Conservation (phyloP, 805 yeast genomes). For the Alloascoidea africana region DNA sequence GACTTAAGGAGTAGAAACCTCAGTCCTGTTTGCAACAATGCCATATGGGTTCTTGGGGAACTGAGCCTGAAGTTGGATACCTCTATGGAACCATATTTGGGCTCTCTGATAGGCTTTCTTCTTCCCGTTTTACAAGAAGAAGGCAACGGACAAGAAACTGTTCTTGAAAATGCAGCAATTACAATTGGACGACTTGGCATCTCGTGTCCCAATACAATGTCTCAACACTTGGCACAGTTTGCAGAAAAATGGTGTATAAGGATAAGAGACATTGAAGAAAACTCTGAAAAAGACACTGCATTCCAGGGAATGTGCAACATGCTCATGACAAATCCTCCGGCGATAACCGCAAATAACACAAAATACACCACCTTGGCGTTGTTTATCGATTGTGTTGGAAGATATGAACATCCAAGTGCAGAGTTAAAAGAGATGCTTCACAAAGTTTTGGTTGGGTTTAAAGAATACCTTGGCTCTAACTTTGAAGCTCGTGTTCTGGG, state of each 20-base stretch:
- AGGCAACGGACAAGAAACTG: conserved; percentile 38
- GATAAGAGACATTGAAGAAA: conserved; percentile 53
- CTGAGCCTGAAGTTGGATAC: conserved; percentile 44
- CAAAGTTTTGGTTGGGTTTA: conserved; percentile 11
- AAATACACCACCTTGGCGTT: conserved; percentile 32
- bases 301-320: conserved; percentile 72
- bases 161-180: conserved; percentile 78
- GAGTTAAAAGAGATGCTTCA: conserved; percentile 14
- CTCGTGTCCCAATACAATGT: conserved; percentile 39
- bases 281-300: conserved; percentile 80
- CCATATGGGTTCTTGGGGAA: conserved; percentile 91
- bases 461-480: conserved; percentile 10
- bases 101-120: conserved; percentile 36
- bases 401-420: conserved; percentile 15
- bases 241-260: conserved; percentile 56
- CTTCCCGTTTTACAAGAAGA: conserved; percentile 40
- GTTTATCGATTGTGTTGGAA: conserved; percentile 42
- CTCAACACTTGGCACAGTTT: conserved; percentile 42
- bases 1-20: conserved; percentile 33
- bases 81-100: conserved; percentile 34
- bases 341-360: conserved; percentile 31
- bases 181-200: conserved; percentile 79
- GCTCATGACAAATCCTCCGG: conserved; percentile 51
- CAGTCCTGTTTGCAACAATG: conserved; percentile 66
- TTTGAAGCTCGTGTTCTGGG: background rate